phyloP scores from a whole-genome alignment of 345 rosid genomes.

The Eucalyptus lansdowneana region DNA sequence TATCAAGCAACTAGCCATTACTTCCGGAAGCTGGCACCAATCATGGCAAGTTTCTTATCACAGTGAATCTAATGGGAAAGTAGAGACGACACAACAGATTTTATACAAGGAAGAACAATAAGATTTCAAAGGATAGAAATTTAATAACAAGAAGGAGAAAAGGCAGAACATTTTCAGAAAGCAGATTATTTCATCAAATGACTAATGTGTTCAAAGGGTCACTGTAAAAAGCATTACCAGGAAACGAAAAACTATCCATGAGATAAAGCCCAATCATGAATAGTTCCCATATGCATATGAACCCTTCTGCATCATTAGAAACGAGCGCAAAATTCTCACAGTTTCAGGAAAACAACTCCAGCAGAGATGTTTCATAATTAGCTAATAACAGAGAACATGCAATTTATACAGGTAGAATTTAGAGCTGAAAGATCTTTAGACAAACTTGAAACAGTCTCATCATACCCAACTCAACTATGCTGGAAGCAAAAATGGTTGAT shows the following conservation, averaged over 20 bases:
- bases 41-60: not conserved
- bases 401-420: not conserved
- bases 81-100: not conserved
- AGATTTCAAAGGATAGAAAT: not conserved
- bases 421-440: not conserved
- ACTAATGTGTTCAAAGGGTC: not conserved
- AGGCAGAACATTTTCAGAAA: not conserved
- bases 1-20: not conserved
- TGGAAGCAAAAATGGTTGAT: not conserved
- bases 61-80: not conserved
- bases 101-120: not conserved
- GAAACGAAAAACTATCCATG: not conserved
- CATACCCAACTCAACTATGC: not conserved
- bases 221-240: not conserved
- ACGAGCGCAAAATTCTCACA: not conserved
- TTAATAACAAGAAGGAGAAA: not conserved
- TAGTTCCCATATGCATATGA: not conserved
- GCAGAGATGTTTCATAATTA: not conserved
- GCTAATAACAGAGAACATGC: not conserved
- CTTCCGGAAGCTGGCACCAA: not conserved
- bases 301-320: not conserved
- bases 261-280: not conserved
- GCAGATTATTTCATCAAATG: not conserved
- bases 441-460: not conserved
- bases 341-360: not conserved